These are phyloP conservation scores for Vaucheria bursata DNA, from an alignment of 352 stramenopile genomes.

Conservation along the genomic window DNA sequence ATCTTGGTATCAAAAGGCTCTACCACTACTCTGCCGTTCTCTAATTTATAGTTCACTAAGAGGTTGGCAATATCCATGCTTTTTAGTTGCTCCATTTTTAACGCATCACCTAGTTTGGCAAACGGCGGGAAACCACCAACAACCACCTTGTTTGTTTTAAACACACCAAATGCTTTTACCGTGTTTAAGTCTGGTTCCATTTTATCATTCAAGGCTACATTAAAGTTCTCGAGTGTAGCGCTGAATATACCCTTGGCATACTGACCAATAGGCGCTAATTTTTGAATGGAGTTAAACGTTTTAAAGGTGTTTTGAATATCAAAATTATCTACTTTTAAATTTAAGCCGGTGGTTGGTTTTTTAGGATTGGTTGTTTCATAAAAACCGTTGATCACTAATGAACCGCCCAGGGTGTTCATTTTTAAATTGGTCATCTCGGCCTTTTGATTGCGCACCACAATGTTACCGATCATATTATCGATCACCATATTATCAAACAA, in stretches of 20 bases:
- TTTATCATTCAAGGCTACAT: too few relatives aligned
- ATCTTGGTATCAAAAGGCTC: neutral
- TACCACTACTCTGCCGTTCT: neutral
- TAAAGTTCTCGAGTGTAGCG: too few relatives aligned
- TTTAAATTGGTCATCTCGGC: neutral
- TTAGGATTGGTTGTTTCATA: slow-evolving; percentile 2
- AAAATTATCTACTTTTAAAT: neutral
- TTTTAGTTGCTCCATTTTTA: neutral
- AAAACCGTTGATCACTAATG: neutral
- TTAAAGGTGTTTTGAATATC: neutral
- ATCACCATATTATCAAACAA: neutral
- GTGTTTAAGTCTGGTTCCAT: too few relatives aligned
- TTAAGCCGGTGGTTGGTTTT: neutral
- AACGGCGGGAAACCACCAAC: neutral
- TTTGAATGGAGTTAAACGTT: slow-evolving; percentile 3
- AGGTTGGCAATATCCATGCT: neutral
- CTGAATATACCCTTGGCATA: too few relatives aligned
- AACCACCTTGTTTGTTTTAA: too few relatives aligned
- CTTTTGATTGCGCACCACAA: neutral
- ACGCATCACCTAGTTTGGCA: neutral
- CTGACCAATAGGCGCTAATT: neutral
- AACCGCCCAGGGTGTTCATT: neutral
- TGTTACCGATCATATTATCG: neutral
- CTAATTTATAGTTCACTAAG: neutral
- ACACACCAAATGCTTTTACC: too few relatives aligned